A percentile compares a stretch with the other conserved stretches of the same genome.
These are phyloP conservation scores for Nelumbo lutea DNA, from an alignment of 164 flowering plant genomes.

Conservation along the genomic window DNA sequence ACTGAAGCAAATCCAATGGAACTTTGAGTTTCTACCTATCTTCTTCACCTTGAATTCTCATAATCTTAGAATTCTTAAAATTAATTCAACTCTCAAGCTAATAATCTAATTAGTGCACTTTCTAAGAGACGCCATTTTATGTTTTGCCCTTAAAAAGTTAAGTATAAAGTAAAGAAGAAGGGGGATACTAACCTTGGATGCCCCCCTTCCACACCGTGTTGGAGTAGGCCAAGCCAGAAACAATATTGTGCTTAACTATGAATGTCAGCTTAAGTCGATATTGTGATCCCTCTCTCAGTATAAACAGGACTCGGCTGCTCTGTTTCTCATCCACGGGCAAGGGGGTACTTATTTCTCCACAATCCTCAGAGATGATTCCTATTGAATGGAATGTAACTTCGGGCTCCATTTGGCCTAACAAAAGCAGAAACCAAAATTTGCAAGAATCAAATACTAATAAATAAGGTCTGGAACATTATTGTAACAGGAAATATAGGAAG, in stretches of 20 bases:
- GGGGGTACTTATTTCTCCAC: conserved; percentile 43
- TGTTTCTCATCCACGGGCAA: conserved; percentile 40
- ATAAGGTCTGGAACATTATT: background rate
- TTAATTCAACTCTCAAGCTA: too few species aligned
- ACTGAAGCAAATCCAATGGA: too few species aligned
- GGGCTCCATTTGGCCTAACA: conserved; percentile 63
- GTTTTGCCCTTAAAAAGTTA: too few species aligned
- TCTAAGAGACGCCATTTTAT: too few species aligned
- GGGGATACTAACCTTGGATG: conserved; percentile 39
- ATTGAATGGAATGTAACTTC: conserved; percentile 70
- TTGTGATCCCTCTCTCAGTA: conserved; percentile 59
- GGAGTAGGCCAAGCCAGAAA: conserved; percentile 62
- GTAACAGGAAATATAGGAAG: background rate
- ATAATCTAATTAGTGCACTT: too few species aligned
- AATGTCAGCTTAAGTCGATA: conserved; percentile 61
- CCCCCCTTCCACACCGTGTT: conserved; percentile 78
- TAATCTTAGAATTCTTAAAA: too few species aligned
- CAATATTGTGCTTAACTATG: conserved; percentile 64
- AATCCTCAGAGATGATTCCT: conserved; percentile 48
- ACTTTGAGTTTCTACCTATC: too few species aligned
- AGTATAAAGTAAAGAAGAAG: too few species aligned
- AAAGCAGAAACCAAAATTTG: background rate
- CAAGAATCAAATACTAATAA: background rate
- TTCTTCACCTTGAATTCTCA: too few species aligned
- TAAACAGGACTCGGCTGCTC: conserved; percentile 33